These are phyloP conservation scores for Sclerospora graminicola DNA, from an alignment of 352 stramenopile species.

Conservation along the genomic window DNA sequence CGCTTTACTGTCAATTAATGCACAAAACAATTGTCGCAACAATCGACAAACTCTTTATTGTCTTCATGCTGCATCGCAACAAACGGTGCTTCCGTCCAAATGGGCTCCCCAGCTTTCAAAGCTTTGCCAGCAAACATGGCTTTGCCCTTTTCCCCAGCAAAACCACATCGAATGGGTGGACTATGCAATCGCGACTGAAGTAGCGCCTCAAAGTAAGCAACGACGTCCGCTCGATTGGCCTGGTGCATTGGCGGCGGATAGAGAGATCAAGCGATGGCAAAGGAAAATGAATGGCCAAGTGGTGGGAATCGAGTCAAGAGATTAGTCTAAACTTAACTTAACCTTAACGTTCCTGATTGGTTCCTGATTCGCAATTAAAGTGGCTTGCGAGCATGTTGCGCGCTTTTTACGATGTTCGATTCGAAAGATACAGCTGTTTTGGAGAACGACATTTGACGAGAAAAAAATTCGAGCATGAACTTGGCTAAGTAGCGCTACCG, in stretches of 20 bases:
- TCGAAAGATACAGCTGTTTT: slow-evolving; percentile 6
- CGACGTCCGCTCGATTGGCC: slow-evolving; percentile 22
- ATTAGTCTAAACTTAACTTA: too few species aligned
- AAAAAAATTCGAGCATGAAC: too few species aligned
- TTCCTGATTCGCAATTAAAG: too few species aligned
- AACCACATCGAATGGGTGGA: slow-evolving; percentile 43
- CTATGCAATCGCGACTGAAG: slow-evolving; percentile 38
- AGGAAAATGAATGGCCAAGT: too few species aligned
- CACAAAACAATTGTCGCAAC: slow-evolving; percentile 75
- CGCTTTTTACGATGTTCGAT: slow-evolving; percentile 10
- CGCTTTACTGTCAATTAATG: slow-evolving; percentile 50
- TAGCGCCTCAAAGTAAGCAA: slow-evolving; percentile 54
- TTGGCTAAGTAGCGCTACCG: too few species aligned
- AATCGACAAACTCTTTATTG: slow-evolving; percentile 76
- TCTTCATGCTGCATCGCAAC: slow-evolving; percentile 71
- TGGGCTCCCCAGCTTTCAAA: slow-evolving; percentile 50
- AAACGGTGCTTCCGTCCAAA: slow-evolving; percentile 67
- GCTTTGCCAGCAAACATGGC: slow-evolving; percentile 48
- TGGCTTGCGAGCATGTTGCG: slow-evolving; percentile 4
- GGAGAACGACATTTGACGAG: too few species aligned
- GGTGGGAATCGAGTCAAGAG: background rate
- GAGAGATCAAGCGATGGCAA: too few species aligned
- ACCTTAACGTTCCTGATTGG: too few species aligned
- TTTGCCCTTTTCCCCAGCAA: slow-evolving; percentile 55
- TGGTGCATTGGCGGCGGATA: too few species aligned